Conservation (phyloP, 108 stramenopile genomes). For the Pelagomonas calceolata region DNA sequence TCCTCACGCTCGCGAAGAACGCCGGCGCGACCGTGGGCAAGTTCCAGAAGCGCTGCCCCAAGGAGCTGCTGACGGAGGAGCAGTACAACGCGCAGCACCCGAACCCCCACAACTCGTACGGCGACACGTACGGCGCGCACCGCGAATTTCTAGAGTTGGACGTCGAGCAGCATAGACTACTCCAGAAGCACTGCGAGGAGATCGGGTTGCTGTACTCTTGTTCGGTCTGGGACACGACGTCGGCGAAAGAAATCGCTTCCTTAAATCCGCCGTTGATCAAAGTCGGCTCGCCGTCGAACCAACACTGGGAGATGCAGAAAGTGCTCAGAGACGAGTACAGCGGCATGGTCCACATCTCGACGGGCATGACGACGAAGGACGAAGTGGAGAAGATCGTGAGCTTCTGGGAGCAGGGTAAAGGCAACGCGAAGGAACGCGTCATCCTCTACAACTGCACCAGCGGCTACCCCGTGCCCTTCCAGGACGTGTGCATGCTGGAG, state of each 20-base stretch:
- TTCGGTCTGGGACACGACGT: neutral
- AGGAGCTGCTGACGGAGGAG: neutral
- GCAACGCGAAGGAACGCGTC: neutral
- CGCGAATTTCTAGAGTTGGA: neutral
- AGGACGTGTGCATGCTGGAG: neutral
- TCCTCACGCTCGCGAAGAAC: neutral
- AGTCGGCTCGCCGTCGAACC: neutral
- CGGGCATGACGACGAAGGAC: neutral
- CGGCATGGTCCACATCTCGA: neutral
- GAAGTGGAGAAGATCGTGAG: neutral
- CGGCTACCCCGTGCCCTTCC: neutral
- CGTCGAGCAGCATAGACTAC: neutral
- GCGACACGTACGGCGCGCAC: neutral
- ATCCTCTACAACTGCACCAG: neutral
- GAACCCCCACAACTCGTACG: neutral
- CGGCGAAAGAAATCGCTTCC: neutral
- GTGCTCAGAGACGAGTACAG: neutral
- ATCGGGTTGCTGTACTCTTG: neutral
- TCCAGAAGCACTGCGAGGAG: neutral
- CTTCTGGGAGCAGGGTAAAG: neutral
- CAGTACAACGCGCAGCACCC: slow-evolving; percentile 1
- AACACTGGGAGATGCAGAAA: neutral
- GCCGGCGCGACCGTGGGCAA: neutral
- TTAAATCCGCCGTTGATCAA: neutral
- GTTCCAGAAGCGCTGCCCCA: neutral